Evolutionary conservation across 371 early-diverging fungal species (phyloP).

Genomic region (Nosema muscidifuracis): DNA sequence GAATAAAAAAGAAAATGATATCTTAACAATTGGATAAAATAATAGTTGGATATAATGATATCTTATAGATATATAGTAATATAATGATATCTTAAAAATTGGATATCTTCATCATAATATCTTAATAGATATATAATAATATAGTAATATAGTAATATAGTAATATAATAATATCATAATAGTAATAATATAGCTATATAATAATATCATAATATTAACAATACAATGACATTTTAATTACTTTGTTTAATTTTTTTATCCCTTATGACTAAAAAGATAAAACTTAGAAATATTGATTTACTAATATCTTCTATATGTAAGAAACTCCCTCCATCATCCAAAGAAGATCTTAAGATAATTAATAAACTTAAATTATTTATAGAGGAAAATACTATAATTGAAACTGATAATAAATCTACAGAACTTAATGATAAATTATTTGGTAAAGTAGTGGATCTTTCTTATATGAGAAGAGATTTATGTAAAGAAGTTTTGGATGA

Average conservation of each 20-base stretch:
- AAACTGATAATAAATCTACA: background rate
- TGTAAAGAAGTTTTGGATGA: conserved; percentile 3
- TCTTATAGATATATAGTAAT: no score
- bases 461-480: conserved; percentile 20
- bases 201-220: no score
- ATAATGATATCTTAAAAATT: no score
- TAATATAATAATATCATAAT: no score
- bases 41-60: no score
- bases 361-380: conserved; percentile 15
- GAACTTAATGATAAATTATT: conserved; percentile 3
- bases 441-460: conserved; percentile 13
- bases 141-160: no score
- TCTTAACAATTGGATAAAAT: background rate
- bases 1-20: background rate
- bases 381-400: conserved; percentile 6
- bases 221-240: no score
- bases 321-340: conserved; percentile 8
- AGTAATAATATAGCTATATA: no score
- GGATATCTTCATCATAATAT: no score
- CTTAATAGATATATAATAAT: no score
- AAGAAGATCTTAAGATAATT: conserved; percentile 16
- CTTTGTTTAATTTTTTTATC: background rate
- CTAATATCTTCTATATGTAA: conserved; percentile 8
- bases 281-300: conserved; percentile 1
- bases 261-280: background rate